Evolutionary conservation across 1,139 yeast species (phyloP), one percentile per base, ranked within the genome.

Genomic region (Protomyces inundatus): DNA sequence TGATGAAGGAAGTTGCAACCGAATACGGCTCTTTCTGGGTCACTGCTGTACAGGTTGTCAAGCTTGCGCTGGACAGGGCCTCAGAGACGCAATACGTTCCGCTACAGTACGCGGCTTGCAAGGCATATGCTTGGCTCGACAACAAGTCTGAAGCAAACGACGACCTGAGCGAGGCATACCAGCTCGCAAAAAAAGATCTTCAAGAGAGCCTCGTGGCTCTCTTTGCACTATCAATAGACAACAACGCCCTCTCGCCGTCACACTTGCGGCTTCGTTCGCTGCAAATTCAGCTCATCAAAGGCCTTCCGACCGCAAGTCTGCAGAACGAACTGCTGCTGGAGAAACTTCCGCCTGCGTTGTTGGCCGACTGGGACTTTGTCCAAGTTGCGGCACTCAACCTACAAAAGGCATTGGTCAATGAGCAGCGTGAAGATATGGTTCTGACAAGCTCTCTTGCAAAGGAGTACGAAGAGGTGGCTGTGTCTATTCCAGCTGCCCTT

Each of bases 61-160:
- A 46, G n/a, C 39, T 53, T 4, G 62, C 66, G 16, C 52, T 68
- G 7, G 69, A 69, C 61, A 69, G 66, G 58, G 66, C 68, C 37
- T 67, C 71, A 63, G 69, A 80, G 6, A 80, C 79, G 39, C 78
- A 76, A 51, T 39, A 51, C 35, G 64, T 75, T 5, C 77, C 81
- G 36, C 74, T 88, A 69, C 77, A 81, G 55, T 81, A 79, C 68
- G 74, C 74, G 65, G 77, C 86, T 0, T 74, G 87, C 66, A 81
- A 79, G 67, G 72, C 83, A 32, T 77, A 80, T 55, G 68, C 74
- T 3, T 65, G 71, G 2, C 67, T 81, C 53, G 69, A 70, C 36
- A 75, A 73, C 60, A 64, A 70, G 10, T 73, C 64, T 61, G 67
- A 70, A 10, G 68, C 69, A 6, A 70, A 72, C 42, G 78, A 76